Evolutionary conservation across 345 rosid genomes (phyloP), one percentile per base, ranked within the genome.

Genomic region (Pugionium dolabratum): DNA sequence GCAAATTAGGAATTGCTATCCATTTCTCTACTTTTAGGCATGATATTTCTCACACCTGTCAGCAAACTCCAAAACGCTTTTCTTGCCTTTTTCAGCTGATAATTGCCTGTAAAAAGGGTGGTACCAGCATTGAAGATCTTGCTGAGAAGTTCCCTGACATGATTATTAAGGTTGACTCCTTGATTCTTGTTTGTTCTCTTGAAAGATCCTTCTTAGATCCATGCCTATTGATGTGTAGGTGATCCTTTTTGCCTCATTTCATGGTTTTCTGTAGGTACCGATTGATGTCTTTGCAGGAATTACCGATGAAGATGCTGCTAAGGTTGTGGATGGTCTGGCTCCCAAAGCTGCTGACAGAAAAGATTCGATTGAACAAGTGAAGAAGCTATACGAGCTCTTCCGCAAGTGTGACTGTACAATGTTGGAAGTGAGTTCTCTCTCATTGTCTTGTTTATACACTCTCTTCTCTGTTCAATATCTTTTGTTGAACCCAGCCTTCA

Each of bases 61-160:
- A 31, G 47, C 8, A 46, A 46, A 47, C 10, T 40, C 28, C 62
- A 10, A 18, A 60, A 47, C 11, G 2, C 2, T 57, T 63, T 10
- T 34, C 40, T 47, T 69, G 45, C 10, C 18, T 57, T 42, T 69
- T 82, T 61, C 85, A 95, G 99, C 75, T 95, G 58, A 95, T 95
- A 50, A 95, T 95, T 73, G 90, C 96, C 55, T 95, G 98, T 70
- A 89, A 84, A 48, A 89, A 91, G 72, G 99, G 98, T 55, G 98
- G 99, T 69, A 95, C 99, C 81, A 91, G 99, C 79, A 95, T 95
- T 76, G 99, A 95, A 79, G 99, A 95, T 76, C 98, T 95, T 56
- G 98, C 98, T 9, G 98, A 91, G 79, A 95, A 95, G 71, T 95
- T 83, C 74, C 99, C 98, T 43, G 86, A 91, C 75, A 87, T 95